phyloP scores from a whole-genome alignment of 2,329 filamentous ascomycete species.

The Neopestalotiopsis clavispora region DNA sequence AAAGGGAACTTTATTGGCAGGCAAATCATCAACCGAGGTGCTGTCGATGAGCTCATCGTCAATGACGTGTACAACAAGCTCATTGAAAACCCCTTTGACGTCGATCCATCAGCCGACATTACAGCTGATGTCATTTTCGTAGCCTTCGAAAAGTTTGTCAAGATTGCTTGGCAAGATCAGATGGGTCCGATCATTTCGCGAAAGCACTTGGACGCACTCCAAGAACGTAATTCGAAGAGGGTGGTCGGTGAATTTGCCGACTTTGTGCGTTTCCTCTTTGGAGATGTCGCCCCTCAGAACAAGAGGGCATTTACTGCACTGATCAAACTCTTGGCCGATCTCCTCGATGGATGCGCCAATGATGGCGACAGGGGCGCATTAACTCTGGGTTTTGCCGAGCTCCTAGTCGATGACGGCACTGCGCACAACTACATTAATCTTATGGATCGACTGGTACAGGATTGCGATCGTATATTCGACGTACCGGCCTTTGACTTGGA shows the following conservation, averaged over 20 bases:
- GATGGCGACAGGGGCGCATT: conserved; percentile 89
- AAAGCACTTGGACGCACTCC: conserved; percentile 74
- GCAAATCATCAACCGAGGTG: conserved; percentile 70
- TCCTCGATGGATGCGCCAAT: conserved; percentile 88
- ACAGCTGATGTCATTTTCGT: conserved; percentile 86
- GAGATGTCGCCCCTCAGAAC: conserved; percentile 72
- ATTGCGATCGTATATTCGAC: conserved; percentile 88
- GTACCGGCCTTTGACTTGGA: conserved; percentile 47
- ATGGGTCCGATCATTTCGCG: conserved; percentile 84
- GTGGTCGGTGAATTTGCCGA: conserved; percentile 76
- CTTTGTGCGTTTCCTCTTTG: conserved; percentile 68
- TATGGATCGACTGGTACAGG: conserved; percentile 86
- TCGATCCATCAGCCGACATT: conserved; percentile 76
- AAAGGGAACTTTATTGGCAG: conserved; percentile 87
- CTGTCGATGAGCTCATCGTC: conserved; percentile 78
- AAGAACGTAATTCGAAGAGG: conserved; percentile 67
- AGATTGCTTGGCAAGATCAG: conserved; percentile 84
- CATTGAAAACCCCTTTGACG: conserved; percentile 80
- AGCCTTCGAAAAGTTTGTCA: conserved; percentile 91
- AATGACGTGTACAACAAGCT: conserved; percentile 91
- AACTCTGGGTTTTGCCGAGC: conserved; percentile 86
- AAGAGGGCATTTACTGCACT: conserved; percentile 80
- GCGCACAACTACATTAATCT: conserved; percentile 86
- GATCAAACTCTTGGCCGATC: conserved; percentile 83
- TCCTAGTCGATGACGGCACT: conserved; percentile 78